Percentiles rank a stretch among this genome's conserved stretches.
phyloP scores from a whole-genome alignment of 1,284 basidiomycete species.

The Ustilago bromivora region DNA sequence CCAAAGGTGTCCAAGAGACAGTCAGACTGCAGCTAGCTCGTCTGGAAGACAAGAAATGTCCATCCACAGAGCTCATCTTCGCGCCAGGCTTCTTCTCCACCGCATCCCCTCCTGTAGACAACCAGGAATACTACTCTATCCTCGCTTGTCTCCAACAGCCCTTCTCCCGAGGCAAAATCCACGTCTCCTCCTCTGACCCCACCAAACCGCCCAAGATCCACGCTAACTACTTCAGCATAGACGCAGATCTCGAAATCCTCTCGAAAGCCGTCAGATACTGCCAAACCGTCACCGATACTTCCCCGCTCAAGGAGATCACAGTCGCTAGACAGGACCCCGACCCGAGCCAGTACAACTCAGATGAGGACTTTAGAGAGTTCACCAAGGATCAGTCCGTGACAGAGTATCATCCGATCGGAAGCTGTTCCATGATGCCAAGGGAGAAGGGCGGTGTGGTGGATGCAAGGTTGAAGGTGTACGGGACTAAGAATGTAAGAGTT shows the following conservation, averaged over 20 bases:
- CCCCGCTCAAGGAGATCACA: slow-evolving; percentile 44
- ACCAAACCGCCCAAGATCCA: slow-evolving; percentile 47
- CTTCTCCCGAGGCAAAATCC: slow-evolving; percentile 55
- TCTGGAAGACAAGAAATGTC: slow-evolving; percentile 49
- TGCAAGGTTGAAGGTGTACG: slow-evolving; percentile 76
- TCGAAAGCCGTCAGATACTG: slow-evolving; percentile 54
- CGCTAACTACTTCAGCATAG: slow-evolving; percentile 52
- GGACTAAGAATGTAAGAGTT: slow-evolving; percentile 75
- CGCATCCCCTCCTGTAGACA: slow-evolving; percentile 46
- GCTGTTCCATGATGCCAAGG: slow-evolving; percentile 77
- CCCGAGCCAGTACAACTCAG: slow-evolving; percentile 38
- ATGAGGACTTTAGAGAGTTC: slow-evolving; percentile 47
- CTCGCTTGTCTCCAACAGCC: slow-evolving; percentile 55
- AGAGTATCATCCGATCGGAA: slow-evolving; percentile 73
- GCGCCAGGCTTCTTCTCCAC: slow-evolving; percentile 63
- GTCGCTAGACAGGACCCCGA: slow-evolving; percentile 44
- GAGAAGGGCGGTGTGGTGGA: slow-evolving; percentile 78
- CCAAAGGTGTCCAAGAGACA: slow-evolving; percentile 49
- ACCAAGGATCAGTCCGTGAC: slow-evolving; percentile 54
- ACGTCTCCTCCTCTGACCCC: slow-evolving; percentile 43
- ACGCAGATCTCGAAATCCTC: slow-evolving; percentile 60
- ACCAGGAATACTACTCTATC: slow-evolving; percentile 56
- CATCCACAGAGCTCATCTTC: slow-evolving; percentile 53
- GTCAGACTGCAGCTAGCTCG: slow-evolving; percentile 48
- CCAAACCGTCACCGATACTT: slow-evolving; percentile 36